phyloP scores from a whole-genome alignment of 495 filamentous ascomycete genomes.

The Bacidia rubella region DNA sequence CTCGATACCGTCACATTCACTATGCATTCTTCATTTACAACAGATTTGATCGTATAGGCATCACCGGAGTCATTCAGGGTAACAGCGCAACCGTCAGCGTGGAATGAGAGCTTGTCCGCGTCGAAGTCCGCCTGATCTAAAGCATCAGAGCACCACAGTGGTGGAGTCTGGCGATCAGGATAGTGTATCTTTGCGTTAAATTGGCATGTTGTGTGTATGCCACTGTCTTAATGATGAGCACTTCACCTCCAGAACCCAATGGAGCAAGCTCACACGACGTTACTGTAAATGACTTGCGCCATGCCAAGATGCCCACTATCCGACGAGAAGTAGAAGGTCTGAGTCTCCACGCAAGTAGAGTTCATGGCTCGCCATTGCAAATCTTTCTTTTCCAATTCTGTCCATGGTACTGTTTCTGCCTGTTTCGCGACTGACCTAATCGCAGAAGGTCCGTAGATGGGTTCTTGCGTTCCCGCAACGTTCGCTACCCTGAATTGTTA shows the following conservation, averaged over 20 bases:
- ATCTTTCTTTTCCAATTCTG: slow-evolving; percentile 61
- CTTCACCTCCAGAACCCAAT: background rate
- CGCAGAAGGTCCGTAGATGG: slow-evolving; percentile 84
- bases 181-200: slow-evolving; percentile 88
- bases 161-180: slow-evolving; percentile 47
- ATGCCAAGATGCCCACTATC: slow-evolving; percentile 65
- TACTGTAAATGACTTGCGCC: slow-evolving; percentile 92
- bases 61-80: slow-evolving; percentile 73
- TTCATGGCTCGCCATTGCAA: slow-evolving; percentile 70
- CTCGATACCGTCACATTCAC: slow-evolving; percentile 75
- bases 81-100: slow-evolving; percentile 67
- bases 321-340: slow-evolving; percentile 82
- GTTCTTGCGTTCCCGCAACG: slow-evolving; percentile 89
- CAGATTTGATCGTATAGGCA: slow-evolving; percentile 73
- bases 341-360: slow-evolving; percentile 86
- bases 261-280: slow-evolving; percentile 83
- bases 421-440: slow-evolving; percentile 76
- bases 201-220: slow-evolving; percentile 78
- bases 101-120: slow-evolving; percentile 67
- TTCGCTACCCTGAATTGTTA: slow-evolving; percentile 56
- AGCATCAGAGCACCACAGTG: slow-evolving; percentile 68
- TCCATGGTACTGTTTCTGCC: slow-evolving; percentile 64
- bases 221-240: slow-evolving; percentile 36
- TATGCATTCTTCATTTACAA: slow-evolving; percentile 57
- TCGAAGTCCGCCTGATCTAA: slow-evolving; percentile 69